phyloP scores from a whole-genome alignment of 768 basidiomycete genomes.

The Trametes cinnabarina region DNA sequence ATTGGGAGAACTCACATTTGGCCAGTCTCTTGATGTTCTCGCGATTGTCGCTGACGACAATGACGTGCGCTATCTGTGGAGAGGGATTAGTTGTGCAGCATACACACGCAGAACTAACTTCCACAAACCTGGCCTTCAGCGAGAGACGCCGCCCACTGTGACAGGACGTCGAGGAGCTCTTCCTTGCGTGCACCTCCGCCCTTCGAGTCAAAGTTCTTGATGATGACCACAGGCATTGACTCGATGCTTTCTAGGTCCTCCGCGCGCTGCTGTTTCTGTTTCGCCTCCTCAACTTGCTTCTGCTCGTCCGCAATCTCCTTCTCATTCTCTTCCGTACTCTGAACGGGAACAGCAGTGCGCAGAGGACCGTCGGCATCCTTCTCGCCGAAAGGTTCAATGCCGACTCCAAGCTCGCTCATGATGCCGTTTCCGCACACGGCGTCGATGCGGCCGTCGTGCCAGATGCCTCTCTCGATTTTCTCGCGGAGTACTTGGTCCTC shows the following conservation, averaged over 20 bases:
- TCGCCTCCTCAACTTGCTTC: slow-evolving; percentile 31
- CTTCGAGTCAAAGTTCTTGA: slow-evolving; percentile 73
- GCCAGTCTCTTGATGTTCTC: slow-evolving; percentile 84
- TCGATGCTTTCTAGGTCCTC: slow-evolving; percentile 53
- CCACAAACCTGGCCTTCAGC: slow-evolving; percentile 69
- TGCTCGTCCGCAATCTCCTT: slow-evolving; percentile 26
- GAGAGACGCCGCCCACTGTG: slow-evolving; percentile 82
- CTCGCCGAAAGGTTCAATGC: slow-evolving; percentile 58
- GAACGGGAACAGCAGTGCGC: neutral
- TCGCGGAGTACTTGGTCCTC: slow-evolving; percentile 41
- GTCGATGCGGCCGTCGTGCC: slow-evolving; percentile 87
- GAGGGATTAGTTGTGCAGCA: neutral
- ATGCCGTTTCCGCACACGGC: slow-evolving; percentile 82
- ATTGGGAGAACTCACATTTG: slow-evolving; percentile 49
- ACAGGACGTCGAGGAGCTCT: slow-evolving; percentile 70
- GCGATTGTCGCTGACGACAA: slow-evolving; percentile 87
- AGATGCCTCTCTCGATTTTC: slow-evolving; percentile 59
- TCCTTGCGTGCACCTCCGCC: slow-evolving; percentile 53
- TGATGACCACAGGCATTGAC: slow-evolving; percentile 80
- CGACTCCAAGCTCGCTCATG: slow-evolving; percentile 83
- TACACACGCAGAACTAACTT: neutral
- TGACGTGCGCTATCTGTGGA: slow-evolving; percentile 80
- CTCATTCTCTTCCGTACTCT: slow-evolving; percentile 18
- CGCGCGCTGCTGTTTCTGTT: slow-evolving; percentile 30
- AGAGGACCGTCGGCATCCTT: slow-evolving; percentile 31